Base-by-base conservation (phyloP, 2,329 filamentous ascomycete genomes). In the Diaporthe ampelina region DNA sequence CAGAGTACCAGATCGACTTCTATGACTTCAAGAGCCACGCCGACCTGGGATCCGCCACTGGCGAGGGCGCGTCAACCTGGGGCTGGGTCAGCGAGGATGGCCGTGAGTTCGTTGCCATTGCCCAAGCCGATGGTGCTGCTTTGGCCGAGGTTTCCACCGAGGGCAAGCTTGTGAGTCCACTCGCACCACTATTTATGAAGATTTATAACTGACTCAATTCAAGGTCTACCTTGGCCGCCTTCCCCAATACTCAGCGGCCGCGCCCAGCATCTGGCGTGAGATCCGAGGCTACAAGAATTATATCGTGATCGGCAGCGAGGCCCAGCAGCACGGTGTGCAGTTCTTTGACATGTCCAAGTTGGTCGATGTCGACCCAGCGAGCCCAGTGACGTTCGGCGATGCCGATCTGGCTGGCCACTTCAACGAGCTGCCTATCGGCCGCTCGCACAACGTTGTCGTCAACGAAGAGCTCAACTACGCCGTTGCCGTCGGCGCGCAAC, bases 291-390 rank as follows among this genome's bases (percentile, higher is more conserved):
- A 84, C 78, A 81, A 84, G 73, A 79, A 82, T 74, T 86, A 84
- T 73, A 82, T 84, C 69, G 81, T 85, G 74, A 84, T 86, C 43
- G 84, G 84, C 10, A 81, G 82, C 56, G 84, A 86, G 76, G 86
- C 88, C 0, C 75, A 77, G 9, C 80, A 82, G 71, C 90, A 92
- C 78, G 88, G 88, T 65, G 85, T 92, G 32, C 91, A 92, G 79
- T 88, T 92, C 79, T 92, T 92, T 77, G 90, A 92, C 79, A 85
- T 91, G 85, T 88, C 83, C 77, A 91, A 87, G 83, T 84, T 90
- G 4, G 79, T 87, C 43, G 80, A 80, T 32, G 77, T 89, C 59
- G 81, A 87, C 77, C 83, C 86, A 0, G 78, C 84, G 7, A 81
- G 80, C 21, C 84, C 81, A 43, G 79, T 78, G 72, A 77, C 76